phyloP scores from a whole-genome alignment of 306 rosid genomes.

The Casuarina cunninghamiana region DNA sequence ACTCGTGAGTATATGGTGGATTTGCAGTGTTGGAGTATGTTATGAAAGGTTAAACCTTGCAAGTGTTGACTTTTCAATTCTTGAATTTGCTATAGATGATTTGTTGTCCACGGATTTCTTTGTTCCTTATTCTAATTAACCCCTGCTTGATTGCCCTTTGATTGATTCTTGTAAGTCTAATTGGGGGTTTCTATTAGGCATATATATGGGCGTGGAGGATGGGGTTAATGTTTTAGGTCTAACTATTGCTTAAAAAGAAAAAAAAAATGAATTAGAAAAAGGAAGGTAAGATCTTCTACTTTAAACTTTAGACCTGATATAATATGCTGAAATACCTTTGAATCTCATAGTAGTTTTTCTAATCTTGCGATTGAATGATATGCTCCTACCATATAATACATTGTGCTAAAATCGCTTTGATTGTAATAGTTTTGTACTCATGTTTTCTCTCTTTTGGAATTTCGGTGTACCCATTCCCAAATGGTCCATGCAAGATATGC shows the following conservation, averaged over 20 bases:
- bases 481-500: neutral
- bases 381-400: neutral
- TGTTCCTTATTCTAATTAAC: neutral
- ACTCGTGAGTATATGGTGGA: neutral
- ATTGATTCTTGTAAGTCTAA: neutral
- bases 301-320: neutral
- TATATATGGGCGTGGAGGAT: neutral
- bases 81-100: neutral
- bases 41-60: neutral
- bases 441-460: neutral
- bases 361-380: neutral
- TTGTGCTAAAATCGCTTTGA: neutral
- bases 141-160: neutral
- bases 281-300: neutral
- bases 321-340: neutral
- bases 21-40: neutral
- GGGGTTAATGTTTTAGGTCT: neutral
- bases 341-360: neutral
- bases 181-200: neutral
- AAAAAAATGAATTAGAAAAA: neutral
- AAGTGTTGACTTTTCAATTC: neutral
- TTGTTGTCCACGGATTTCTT: neutral
- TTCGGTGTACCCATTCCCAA: neutral
- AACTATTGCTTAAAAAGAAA: neutral
- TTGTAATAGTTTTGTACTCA: neutral